phyloP scores from a whole-genome alignment of 2,329 filamentous ascomycete genomes.

The Beauveria rudraprayagi region DNA sequence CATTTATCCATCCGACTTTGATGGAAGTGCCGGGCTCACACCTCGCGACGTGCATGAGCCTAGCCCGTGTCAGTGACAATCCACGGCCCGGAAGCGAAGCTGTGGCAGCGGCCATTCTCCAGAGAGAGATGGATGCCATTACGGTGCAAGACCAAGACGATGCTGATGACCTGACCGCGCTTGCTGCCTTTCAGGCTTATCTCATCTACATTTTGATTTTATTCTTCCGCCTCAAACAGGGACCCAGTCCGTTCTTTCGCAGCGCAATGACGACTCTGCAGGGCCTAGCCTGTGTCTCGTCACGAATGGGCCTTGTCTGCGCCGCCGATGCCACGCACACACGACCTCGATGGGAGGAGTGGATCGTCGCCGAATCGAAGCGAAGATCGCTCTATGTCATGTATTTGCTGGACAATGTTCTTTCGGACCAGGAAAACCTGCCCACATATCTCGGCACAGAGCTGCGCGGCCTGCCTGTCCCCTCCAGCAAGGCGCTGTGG shows the following conservation, averaged over 20 bases:
- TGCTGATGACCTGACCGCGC: conserved; percentile 10
- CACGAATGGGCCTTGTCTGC: conserved; percentile 35
- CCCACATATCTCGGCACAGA: conserved; percentile 43
- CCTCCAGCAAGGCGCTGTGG: conserved; percentile 36
- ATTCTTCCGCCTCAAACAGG: conserved; percentile 31
- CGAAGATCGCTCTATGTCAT: conserved; percentile 42
- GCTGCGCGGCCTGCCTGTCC: conserved; percentile 34
- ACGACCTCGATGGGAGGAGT: conserved; percentile 42
- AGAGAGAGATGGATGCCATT: conserved; percentile 3
- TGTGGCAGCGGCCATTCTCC: neutral
- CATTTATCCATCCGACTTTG: neutral
- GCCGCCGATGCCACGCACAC: conserved; percentile 28
- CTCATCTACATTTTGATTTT: conserved; percentile 43
- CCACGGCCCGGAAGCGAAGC: neutral
- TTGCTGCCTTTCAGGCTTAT: conserved; percentile 44
- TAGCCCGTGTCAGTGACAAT: neutral
- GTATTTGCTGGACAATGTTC: conserved; percentile 45
- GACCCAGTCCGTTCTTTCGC: conserved; percentile 25
- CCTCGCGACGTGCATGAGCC: conserved; percentile 2
- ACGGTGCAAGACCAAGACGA: neutral
- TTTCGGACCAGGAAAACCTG: conserved; percentile 33
- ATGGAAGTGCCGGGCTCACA: neutral
- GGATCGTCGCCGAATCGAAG: conserved; percentile 46
- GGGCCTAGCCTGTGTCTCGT: conserved; percentile 35
- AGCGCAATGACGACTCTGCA: conserved; percentile 42